Evolutionary conservation across 441 rosid species (phyloP), one percentile per base, ranked within the genome.

Genomic region (Adansonia grandidieri): DNA sequence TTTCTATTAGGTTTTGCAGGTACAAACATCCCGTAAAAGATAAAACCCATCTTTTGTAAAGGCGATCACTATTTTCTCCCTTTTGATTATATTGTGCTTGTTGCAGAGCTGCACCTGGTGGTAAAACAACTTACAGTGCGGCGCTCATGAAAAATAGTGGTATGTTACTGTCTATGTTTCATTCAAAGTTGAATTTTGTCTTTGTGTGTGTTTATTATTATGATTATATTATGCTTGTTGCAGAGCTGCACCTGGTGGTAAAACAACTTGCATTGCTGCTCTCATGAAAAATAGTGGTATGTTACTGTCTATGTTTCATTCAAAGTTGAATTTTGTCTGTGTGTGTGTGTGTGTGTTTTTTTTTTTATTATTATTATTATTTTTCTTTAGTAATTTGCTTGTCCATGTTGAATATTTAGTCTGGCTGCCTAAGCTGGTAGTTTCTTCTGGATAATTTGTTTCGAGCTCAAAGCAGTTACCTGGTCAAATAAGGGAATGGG

Each of bases 211-310:
- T 45, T 32, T 73, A 65, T 71, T 22, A 32, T 48, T 68, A 24
- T 80, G 75, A 72, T 53, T 22, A 72, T 20, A 9, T 75, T 80
- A 62, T 81, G 32, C 80, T 6, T 84, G 74, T 64, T 90, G 83
- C 91, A 96, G 98, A 82, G 99, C 98, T 72, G 97, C 99, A 37
- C 98, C 99, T 71, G 97, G 98, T 77, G 98, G 98, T 81, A 96
- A 96, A 88, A 96, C 99, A 63, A 93, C 98, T 45, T 93, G 93
- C 64, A 75, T 96, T 78, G 97, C 99, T 8, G 92, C 97, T 15
- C 90, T 96, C 63, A 96, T 96, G 98, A 96, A 93, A 84, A 94
- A 96, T 78, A 91, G 91, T 70, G 98, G 99, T 93, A 89, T 66
- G 91, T 78, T 64, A 56, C 75, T 48, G n/a, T 80, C 77, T 79